Evolutionary conservation across 225 moss, liverwort and hornwort genomes (phyloP), one percentile per base, ranked within the genome.

Genomic region (Pseudoscleropodium purum): DNA sequence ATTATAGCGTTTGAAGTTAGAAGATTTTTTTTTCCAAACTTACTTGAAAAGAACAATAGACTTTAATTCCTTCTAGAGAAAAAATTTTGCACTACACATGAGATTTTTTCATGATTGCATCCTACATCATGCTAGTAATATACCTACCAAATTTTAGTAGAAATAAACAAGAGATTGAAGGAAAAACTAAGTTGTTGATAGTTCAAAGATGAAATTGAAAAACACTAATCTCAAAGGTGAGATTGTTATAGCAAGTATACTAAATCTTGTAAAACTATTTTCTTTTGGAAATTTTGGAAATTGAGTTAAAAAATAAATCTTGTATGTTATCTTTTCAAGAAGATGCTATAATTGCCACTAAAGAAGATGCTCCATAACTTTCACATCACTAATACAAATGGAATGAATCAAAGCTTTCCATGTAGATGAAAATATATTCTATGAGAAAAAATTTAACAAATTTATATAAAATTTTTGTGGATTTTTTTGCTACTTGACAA

Each of bases 31-130:
- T 67, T 36, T 19, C 18, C 5, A 10, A 36, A 19, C 34, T 4
- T 65, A 0, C 4, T 3, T 5, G 4, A 36, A 2, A 1, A 5
- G 1, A 20, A 5, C 5, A 34, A 9, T 5, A 65, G 5, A 67
- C 37, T 20, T 11, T 3, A 37, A 20, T 6, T 67, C 67, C 6
- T 67, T 34, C 6, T 20, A 37, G 6, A 20, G 6, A 6, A 4
- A 20, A 10, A 20, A 2, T 11, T 37, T 67, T 36, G 6, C 11
- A 37, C 4, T 21, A 68, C 4, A 12, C 6, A 37, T 21, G 21
- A 37, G 11, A 20, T 20, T 68, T 20, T 23, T n/a, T 68, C 4
- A n/a, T 2, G 23, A 21, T 23, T 68, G n/a, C 12, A 37, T 37
- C 37, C 12, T 68, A 11, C 6, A 37, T 20, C 11, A 37, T 36